Percentiles rank a stretch among this genome's conserved stretches.
phyloP scores from a whole-genome alignment of 2,329 filamentous ascomycete species.

The Claviceps cyperi region DNA sequence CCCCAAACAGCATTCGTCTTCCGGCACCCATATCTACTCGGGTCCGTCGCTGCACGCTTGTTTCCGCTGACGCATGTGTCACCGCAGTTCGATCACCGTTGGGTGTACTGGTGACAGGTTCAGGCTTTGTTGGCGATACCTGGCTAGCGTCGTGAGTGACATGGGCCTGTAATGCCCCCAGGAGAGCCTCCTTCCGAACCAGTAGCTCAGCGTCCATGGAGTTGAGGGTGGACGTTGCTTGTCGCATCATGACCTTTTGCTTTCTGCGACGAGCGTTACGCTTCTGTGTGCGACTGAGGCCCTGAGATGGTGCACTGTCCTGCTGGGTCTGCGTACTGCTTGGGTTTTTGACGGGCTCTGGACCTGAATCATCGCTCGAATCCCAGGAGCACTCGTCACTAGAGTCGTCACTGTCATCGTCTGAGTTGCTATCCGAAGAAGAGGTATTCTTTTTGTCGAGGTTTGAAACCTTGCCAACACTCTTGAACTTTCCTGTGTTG shows the following conservation, averaged over 20 bases:
- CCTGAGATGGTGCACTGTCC: constrained; percentile 14
- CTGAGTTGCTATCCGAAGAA: constrained; percentile 1
- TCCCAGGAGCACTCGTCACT: constrained; percentile 10
- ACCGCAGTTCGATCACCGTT: background rate
- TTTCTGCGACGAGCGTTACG: constrained; percentile 36
- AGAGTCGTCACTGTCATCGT: constrained; percentile 8
- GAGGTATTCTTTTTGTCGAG: background rate
- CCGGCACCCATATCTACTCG: constrained; percentile 40
- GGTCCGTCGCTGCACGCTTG: background rate
- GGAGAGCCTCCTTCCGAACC: constrained; percentile 26
- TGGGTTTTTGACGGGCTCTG: constrained; percentile 9
- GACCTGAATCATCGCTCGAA: constrained; percentile 6
- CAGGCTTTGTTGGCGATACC: background rate
- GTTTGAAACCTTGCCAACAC: background rate
- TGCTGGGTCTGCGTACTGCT: background rate
- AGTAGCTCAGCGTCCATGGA: constrained; percentile 15
- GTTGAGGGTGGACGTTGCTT: constrained; percentile 1
- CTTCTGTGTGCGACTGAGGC: constrained; percentile 31
- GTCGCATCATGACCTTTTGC: constrained; percentile 14
- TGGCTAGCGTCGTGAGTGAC: background rate
- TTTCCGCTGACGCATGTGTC: background rate
- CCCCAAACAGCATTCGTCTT: constrained; percentile 55
- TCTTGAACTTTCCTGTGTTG: background rate
- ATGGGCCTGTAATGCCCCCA: constrained; percentile 9
- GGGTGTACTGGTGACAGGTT: background rate